Percentiles rank a stretch among this genome's conserved stretches.
Conservation (phyloP, 1,284 basidiomycete species). For the Phellinidium pouzarii region DNA sequence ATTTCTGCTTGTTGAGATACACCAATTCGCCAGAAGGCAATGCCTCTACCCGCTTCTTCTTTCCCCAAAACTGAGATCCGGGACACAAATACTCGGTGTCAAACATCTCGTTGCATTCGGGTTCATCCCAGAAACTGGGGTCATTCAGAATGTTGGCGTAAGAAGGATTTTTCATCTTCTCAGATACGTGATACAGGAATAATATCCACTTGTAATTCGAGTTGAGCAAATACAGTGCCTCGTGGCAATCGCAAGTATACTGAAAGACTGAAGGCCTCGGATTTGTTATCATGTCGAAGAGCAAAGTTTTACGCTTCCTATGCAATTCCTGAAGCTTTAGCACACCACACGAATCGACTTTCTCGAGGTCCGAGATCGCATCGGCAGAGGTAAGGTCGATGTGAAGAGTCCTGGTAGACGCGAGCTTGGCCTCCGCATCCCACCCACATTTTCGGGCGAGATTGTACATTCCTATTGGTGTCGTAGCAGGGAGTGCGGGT, state of each 20-base stretch:
- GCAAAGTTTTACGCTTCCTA: background rate
- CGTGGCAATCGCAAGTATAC: background rate
- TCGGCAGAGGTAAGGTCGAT: slow-evolving; percentile 26
- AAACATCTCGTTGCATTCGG: too few species aligned
- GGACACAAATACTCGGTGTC: too few species aligned
- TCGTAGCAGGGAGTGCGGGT: background rate
- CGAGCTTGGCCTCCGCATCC: slow-evolving; percentile 33
- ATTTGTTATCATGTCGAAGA: background rate
- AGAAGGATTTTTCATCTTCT: background rate
- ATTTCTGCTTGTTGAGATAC: too few species aligned
- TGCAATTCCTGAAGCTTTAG: background rate
- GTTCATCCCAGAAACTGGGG: background rate
- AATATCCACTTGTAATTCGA: background rate
- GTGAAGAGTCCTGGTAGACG: slow-evolving; percentile 33
- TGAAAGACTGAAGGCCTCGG: too few species aligned
- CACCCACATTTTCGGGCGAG: slow-evolving; percentile 39
- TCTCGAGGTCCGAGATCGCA: background rate
- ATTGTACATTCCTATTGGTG: slow-evolving; percentile 35
- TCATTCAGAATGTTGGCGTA: background rate
- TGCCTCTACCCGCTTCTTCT: too few species aligned
- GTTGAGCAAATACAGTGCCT: background rate
- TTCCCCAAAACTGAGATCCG: too few species aligned
- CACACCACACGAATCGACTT: background rate
- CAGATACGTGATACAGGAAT: background rate
- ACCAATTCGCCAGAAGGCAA: too few species aligned